Conservation (phyloP, 495 filamentous ascomycete species). For the Bacidia rubella region DNA sequence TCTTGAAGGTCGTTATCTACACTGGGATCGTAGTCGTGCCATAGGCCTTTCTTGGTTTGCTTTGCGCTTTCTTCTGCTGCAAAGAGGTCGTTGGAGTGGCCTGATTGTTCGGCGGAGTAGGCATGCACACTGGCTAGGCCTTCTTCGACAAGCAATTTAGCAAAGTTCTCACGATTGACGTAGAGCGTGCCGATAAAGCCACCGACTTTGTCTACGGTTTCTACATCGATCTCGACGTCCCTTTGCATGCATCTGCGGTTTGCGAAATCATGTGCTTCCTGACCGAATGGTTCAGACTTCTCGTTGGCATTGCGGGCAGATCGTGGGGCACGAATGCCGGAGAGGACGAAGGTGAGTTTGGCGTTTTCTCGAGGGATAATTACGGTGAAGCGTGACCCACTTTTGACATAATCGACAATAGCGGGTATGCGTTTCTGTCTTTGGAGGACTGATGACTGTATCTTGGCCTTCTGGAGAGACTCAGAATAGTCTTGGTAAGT, state of each 20-base stretch:
- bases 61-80: constrained; percentile 83
- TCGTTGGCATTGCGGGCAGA: constrained; percentile 72
- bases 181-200: constrained; percentile 95
- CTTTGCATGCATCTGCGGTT: constrained; percentile 81
- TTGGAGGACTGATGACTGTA: constrained; percentile 71
- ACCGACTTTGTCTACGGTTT: constrained; percentile 88
- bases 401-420: constrained; percentile 94
- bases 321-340: constrained; percentile 82
- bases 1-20: constrained; percentile 50
- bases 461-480: constrained; percentile 85
- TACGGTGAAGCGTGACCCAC: constrained; percentile 84
- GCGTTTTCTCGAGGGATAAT: constrained; percentile 85
- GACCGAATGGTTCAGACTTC: constrained; percentile 81
- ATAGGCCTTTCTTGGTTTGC: constrained; percentile 70
- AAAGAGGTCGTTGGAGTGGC: constrained; percentile 72
- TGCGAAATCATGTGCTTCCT: constrained; percentile 85
- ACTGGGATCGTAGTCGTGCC: constrained; percentile 86
- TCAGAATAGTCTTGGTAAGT: constrained; percentile 83
- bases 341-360: constrained; percentile 90
- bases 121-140: constrained; percentile 80
- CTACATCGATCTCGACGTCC: constrained; percentile 91
- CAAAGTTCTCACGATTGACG: constrained; percentile 90
- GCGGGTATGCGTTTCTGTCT: constrained; percentile 88
- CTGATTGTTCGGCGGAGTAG: constrained; percentile 92
- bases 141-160: constrained; percentile 86